Evolutionary conservation across 2,329 filamentous ascomycete species (phyloP).

Genomic region (Geosmithia putterillii): DNA sequence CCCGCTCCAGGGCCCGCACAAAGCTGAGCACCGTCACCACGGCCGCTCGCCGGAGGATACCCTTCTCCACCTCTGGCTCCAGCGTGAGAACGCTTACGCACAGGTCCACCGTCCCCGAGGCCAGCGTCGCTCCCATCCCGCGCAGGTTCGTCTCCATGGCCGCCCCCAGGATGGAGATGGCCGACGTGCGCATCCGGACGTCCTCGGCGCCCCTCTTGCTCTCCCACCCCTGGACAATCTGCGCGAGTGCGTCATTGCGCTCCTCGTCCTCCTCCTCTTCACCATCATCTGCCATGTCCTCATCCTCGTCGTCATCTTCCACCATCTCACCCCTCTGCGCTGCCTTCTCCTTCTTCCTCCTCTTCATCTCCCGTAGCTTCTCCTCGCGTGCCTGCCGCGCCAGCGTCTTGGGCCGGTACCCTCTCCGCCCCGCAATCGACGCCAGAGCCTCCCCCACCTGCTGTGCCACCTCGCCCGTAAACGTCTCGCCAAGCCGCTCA

Average conservation of each 20-base stretch:
- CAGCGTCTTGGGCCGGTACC: constrained; percentile 46
- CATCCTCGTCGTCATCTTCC: constrained; percentile 30
- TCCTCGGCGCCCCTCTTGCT: constrained; percentile 55
- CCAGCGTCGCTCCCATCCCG: constrained; percentile 38
- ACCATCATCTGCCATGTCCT: constrained; percentile 26
- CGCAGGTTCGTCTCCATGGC: constrained; percentile 48
- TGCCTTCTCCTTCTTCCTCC: constrained; percentile 30
- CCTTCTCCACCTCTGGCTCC: constrained; percentile 46
- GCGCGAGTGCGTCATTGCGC: constrained; percentile 37
- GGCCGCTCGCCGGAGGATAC: constrained; percentile 54
- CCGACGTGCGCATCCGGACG: constrained; percentile 55
- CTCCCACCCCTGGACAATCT: constrained; percentile 57
- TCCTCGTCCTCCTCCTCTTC: constrained; percentile 23
- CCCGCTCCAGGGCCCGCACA: constrained; percentile 44
- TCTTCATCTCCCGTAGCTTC: constrained; percentile 31
- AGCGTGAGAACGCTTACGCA: constrained; percentile 49
- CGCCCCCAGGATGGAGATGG: constrained; percentile 50
- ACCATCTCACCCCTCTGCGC: constrained; percentile 26
- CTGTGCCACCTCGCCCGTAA: constrained; percentile 38
- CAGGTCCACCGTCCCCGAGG: constrained; percentile 48
- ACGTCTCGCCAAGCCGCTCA: constrained; percentile 44
- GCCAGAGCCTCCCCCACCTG: constrained; percentile 47
- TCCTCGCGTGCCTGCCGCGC: constrained; percentile 39
- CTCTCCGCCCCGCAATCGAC: constrained; percentile 51
- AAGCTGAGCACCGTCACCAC: constrained; percentile 51